Conservation (phyloP, 2,329 filamentous ascomycete species). For the Sphaerostilbella broomeana region DNA sequence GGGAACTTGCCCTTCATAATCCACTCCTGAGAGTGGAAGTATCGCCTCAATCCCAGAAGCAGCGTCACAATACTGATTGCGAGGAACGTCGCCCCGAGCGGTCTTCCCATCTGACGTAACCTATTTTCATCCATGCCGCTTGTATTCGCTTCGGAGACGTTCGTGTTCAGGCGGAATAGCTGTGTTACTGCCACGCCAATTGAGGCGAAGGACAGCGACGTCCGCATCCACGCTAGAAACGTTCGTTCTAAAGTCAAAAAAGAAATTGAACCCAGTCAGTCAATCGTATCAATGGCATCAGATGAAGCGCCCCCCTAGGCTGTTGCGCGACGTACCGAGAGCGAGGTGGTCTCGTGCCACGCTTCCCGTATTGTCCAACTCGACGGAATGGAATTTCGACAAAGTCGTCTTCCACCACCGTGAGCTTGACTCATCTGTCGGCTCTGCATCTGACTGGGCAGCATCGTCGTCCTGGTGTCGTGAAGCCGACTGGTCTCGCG, state of each 20-base stretch:
- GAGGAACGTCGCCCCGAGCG: constrained; percentile 70
- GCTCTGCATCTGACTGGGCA: neutral
- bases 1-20: constrained; percentile 75
- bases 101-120: constrained; percentile 61
- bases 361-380: constrained; percentile 80
- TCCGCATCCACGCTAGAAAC: constrained; percentile 79
- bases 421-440: constrained; percentile 2
- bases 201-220: constrained; percentile 71
- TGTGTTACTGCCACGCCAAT: constrained; percentile 82
- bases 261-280: neutral
- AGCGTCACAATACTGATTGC: constrained; percentile 69
- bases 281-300: too few relatives aligned
- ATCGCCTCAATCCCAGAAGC: constrained; percentile 70
- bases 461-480: constrained; percentile 6
- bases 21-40: constrained; percentile 73
- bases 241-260: constrained; percentile 62
- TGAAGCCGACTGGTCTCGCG: neutral
- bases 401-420: constrained; percentile 47
- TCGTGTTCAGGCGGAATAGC: constrained; percentile 74
- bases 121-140: constrained; percentile 31
- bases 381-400: constrained; percentile 52
- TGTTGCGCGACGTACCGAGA: constrained; percentile 55
- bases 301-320: too few relatives aligned
- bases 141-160: constrained; percentile 23
- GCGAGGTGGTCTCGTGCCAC: constrained; percentile 78